These are phyloP conservation scores for Candida sp. DNA, from an alignment of 1,139 yeast species.

Conservation along the genomic window DNA sequence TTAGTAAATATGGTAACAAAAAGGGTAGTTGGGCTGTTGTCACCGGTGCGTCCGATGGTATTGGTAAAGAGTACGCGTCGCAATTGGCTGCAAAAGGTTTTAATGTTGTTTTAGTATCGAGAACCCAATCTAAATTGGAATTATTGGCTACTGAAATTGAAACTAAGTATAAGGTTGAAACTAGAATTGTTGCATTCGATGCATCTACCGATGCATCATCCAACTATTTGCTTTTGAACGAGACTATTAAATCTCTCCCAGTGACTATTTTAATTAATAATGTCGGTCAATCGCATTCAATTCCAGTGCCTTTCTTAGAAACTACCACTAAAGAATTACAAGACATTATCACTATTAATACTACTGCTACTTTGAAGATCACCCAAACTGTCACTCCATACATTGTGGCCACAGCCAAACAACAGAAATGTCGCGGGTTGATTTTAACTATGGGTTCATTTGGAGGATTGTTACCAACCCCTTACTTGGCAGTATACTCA, in stretches of 20 bases:
- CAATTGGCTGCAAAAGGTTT: conserved; percentile 88
- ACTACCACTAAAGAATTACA: conserved; percentile 72
- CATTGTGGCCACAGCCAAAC: conserved; percentile 51
- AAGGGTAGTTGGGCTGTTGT: conserved; percentile 80
- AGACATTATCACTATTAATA: conserved; percentile 81
- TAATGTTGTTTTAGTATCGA: conserved; percentile 77
- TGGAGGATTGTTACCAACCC: conserved; percentile 92
- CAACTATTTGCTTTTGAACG: conserved; percentile 47
- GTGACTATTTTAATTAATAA: conserved; percentile 82
- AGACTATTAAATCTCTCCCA: conserved; percentile 48
- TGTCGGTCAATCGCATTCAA: conserved; percentile 92
- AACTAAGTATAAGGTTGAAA: conserved; percentile 55
- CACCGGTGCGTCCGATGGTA: conserved; percentile 98
- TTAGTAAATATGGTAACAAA: conserved; percentile 64
- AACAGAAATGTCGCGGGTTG: conserved; percentile 54
- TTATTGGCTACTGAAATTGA: conserved; percentile 63
- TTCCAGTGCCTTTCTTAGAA: conserved; percentile 90
- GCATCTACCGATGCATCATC: conserved; percentile 55
- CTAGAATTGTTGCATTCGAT: conserved; percentile 75
- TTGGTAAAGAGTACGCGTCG: conserved; percentile 86
- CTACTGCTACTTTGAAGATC: conserved; percentile 76
- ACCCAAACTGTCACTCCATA: conserved; percentile 75
- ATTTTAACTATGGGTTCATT: conserved; percentile 96
- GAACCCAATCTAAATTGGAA: conserved; percentile 78
- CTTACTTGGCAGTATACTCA: conserved; percentile 87